Conservation (phyloP, 2,329 filamentous ascomycete genomes). For the Nemania sp. region DNA sequence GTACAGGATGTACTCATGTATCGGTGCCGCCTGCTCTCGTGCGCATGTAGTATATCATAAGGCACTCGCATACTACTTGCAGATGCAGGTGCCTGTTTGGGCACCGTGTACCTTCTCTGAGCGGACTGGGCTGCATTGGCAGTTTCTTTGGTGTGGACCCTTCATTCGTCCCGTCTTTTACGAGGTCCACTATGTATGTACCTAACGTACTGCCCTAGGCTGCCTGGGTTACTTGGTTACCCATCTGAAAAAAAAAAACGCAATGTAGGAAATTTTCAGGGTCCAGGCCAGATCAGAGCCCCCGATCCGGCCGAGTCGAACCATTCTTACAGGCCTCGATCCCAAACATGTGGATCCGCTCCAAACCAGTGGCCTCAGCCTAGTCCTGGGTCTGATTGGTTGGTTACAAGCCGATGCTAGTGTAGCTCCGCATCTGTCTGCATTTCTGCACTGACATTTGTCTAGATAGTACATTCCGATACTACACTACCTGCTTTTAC, state of each 20-base stretch:
- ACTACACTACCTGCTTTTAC: too few relatives aligned
- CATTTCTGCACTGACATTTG: slow-evolving; percentile 1
- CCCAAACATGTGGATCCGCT: slow-evolving; percentile 7
- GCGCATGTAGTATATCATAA: too few relatives aligned
- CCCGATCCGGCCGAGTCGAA: slow-evolving; percentile 13
- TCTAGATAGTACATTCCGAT: too few relatives aligned
- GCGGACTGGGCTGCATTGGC: too few relatives aligned
- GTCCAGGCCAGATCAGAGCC: slow-evolving; percentile 9
- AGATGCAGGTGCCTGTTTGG: not conserved
- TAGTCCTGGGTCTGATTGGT: slow-evolving; percentile 3
- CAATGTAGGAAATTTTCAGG: slow-evolving; percentile 4
- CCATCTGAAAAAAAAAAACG: not conserved
- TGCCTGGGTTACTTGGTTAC: not conserved
- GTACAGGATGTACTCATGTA: too few relatives aligned
- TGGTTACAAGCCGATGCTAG: not conserved
- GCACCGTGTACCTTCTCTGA: not conserved
- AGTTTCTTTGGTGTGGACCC: not conserved
- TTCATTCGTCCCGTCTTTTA: not conserved
- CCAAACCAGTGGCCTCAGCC: not conserved
- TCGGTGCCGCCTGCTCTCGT: too few relatives aligned
- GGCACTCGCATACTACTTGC: too few relatives aligned
- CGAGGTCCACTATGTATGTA: not conserved
- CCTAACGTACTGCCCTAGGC: not conserved
- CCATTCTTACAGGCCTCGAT: slow-evolving; percentile 12
- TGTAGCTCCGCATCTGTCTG: not conserved